These are phyloP conservation scores for Solanum medicagineum DNA, from an alignment of 257 asterid species.

Conservation along the genomic window DNA sequence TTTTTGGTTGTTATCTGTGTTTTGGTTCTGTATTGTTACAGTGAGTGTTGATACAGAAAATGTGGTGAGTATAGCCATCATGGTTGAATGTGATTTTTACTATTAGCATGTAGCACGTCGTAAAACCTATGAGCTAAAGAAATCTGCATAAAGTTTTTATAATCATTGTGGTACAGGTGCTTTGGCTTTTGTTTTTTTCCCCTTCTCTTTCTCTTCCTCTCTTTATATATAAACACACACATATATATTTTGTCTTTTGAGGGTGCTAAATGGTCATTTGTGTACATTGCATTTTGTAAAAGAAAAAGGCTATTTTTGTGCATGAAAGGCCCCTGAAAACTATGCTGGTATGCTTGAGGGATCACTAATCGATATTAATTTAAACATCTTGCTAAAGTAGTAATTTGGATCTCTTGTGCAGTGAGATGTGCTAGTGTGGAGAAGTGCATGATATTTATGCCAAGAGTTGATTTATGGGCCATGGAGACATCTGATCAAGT, in stretches of 20 bases:
- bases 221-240: neutral
- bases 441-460: constrained; percentile 71
- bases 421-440: constrained; percentile 69
- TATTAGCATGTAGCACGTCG: neutral
- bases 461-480: constrained; percentile 93
- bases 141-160: neutral
- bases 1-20: neutral
- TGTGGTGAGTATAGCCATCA: neutral
- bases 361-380: neutral
- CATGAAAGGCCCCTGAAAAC: neutral
- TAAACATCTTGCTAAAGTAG: neutral
- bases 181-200: neutral
- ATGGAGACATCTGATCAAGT: constrained; percentile 35
- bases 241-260: neutral
- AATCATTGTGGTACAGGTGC: neutral
- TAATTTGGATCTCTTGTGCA: constrained; percentile 27
- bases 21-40: neutral
- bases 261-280: neutral
- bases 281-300: neutral
- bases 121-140: neutral
- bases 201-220: neutral
- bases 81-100: neutral
- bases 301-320: neutral
- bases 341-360: neutral
- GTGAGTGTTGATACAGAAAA: neutral